Conservation (phyloP, 2,329 filamentous ascomycete genomes). For the Tolypocladium endophyticum region DNA sequence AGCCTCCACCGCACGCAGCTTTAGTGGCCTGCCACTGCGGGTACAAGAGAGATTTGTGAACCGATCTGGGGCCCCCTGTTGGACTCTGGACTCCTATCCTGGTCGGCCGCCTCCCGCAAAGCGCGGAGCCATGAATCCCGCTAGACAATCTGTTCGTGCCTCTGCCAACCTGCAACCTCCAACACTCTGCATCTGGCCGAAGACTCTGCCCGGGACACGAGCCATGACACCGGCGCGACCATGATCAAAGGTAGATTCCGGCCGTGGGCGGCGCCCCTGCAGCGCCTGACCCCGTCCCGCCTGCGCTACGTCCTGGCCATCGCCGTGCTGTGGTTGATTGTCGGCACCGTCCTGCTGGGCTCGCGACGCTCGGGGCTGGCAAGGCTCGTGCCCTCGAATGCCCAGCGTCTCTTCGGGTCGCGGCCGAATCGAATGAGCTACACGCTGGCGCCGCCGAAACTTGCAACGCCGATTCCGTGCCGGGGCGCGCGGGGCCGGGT, state of each 20-base stretch:
- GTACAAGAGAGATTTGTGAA: background rate
- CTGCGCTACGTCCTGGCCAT: background rate
- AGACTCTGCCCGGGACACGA: background rate
- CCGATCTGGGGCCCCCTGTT: background rate
- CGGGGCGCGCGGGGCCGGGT: conserved; percentile 32
- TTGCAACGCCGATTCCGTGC: background rate
- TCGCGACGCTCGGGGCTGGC: background rate
- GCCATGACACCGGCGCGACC: background rate
- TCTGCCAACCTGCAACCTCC: background rate
- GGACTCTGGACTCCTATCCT: background rate
- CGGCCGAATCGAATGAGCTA: background rate
- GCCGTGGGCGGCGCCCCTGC: background rate
- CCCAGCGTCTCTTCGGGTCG: background rate
- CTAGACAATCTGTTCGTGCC: background rate
- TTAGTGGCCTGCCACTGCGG: background rate
- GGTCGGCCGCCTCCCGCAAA: background rate
- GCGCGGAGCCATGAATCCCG: background rate
- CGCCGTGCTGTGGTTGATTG: background rate
- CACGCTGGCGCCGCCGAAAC: background rate
- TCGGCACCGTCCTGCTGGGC: background rate
- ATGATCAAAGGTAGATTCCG: conserved; percentile 1
- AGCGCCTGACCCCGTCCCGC: background rate
- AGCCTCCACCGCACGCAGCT: background rate
- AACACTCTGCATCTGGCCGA: background rate
- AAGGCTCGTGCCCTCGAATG: background rate